Evolutionary conservation across 1,284 basidiomycete genomes (phyloP).

Genomic region (Kalmanozyma brasiliensis): DNA sequence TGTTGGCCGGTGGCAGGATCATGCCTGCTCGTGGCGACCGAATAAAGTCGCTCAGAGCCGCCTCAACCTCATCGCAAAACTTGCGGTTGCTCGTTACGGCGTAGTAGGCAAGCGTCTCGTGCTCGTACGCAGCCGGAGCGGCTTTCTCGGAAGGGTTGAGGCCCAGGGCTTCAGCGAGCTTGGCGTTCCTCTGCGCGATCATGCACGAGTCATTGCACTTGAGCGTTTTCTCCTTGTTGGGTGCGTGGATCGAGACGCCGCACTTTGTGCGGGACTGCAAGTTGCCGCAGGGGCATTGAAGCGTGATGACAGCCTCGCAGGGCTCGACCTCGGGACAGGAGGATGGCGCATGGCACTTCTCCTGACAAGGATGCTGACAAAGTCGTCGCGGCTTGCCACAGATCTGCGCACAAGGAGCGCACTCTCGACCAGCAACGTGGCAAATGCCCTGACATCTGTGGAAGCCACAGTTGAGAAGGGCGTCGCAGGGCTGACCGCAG

Average conservation of each 20-base stretch:
- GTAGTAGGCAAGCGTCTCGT: conserved; percentile 55
- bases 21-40: conserved; percentile 59
- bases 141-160: conserved; percentile 52
- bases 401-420: conserved; percentile 57
- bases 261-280: conserved; percentile 55
- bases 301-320: conserved; percentile 59
- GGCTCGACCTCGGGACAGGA: conserved; percentile 60
- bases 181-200: conserved; percentile 65
- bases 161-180: conserved; percentile 64
- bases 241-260: conserved; percentile 48
- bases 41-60: conserved; percentile 61
- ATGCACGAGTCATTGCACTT: conserved; percentile 64
- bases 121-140: conserved; percentile 43
- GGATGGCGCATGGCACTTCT: conserved; percentile 63
- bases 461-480: conserved; percentile 60
- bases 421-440: conserved; percentile 55
- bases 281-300: conserved; percentile 64
- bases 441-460: conserved; percentile 62
- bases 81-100: conserved; percentile 46
- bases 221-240: conserved; percentile 52
- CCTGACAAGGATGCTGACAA: conserved; percentile 62
- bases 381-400: conserved; percentile 60
- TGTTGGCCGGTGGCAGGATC: conserved; percentile 54
- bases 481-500: conserved; percentile 61
- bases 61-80: conserved; percentile 59